These are phyloP conservation scores for Plantago ovata DNA, from an alignment of 257 asterid species.

Conservation along the genomic window DNA sequence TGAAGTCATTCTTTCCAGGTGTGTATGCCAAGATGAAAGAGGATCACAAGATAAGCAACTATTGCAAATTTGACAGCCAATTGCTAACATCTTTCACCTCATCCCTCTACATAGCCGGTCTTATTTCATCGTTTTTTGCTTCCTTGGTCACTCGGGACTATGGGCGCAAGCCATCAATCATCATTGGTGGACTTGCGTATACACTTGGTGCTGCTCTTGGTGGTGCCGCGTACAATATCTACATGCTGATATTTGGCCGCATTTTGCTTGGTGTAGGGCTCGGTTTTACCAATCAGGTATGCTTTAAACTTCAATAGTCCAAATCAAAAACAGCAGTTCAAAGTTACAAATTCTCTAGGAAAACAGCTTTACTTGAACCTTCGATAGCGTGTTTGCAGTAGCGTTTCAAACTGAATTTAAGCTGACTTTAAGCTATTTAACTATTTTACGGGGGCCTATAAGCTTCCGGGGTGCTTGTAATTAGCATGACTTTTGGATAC, in stretches of 20 bases:
- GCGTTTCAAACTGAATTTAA: too few relatives aligned
- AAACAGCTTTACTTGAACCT: too few relatives aligned
- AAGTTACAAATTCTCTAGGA: too few relatives aligned
- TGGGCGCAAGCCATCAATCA: constrained; percentile 50
- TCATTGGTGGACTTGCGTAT: constrained; percentile 45
- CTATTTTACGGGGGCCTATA: too few relatives aligned
- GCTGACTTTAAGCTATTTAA: too few relatives aligned
- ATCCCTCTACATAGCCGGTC: constrained; percentile 53
- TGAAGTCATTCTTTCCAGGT: constrained; percentile 46
- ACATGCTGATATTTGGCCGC: constrained; percentile 36
- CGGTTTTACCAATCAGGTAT: constrained; percentile 45
- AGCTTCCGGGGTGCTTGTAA: too few relatives aligned
- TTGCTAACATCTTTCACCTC: constrained; percentile 50
- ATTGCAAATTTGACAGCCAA: constrained; percentile 60
- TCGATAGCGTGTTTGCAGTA: too few relatives aligned
- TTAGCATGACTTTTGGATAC: too few relatives aligned
- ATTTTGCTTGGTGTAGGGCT: constrained; percentile 35
- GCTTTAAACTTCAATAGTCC: too few relatives aligned
- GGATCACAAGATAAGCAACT: constrained; percentile 35
- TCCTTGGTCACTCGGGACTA: constrained; percentile 35
- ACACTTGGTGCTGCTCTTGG: constrained; percentile 42
- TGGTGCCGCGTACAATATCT: constrained; percentile 28
- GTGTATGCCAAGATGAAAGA: constrained; percentile 36
- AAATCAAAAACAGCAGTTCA: too few relatives aligned
- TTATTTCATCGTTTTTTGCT: constrained; percentile 47